Evolutionary conservation across 805 yeast genomes (phyloP), one percentile per base, ranked within the genome.

Genomic region (Peterozyma xylosa): DNA sequence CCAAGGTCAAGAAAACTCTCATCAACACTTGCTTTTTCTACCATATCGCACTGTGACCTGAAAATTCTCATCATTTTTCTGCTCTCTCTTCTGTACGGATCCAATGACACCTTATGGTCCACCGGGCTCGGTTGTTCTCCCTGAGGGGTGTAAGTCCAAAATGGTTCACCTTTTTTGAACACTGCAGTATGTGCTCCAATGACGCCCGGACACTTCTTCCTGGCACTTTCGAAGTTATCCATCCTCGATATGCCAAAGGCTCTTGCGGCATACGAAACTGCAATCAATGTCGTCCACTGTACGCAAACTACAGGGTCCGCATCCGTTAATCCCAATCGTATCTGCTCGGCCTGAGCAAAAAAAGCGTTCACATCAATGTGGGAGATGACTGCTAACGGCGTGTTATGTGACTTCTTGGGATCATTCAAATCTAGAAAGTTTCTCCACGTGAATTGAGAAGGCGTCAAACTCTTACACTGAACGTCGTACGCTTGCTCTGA

Each of bases 11-110:
- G 50, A 57, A 84, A 93, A 40, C 89, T 81, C 63, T 93, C 99
- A 63, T 93, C 99, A 15, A 90, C 93, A 63, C 97, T 88, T 0
- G 96, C 98, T 63, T 90, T 90, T 59, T 93, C 96, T 0, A 88
- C 87, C 13, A 72, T 53, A 45, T 78, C 82, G 56, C 91, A 86
- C 47, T 71, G 68, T 7, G 65, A 58, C 45, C 74, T 73, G 53
- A 93, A 73, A 0, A 91, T 64, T 33, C 76, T 68, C 56, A 88
- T 69, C 47, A 93, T 81, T 60, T 84, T 86, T 14, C 96, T 67
- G 47, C 93, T 82, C 55, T 88, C 96, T 47, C 96, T 64, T 47
- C 99, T 70, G 56, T 91, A 93, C 0, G 96, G 96, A 56, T 93
- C 98, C 43, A 93, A 64, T 2, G 90, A 80, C 3, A 93, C 96